Percentiles rank a stretch among this genome's conserved stretches.
Evolutionary conservation across 257 asterid species (phyloP).

Genomic region (Solanum stenotomum): DNA sequence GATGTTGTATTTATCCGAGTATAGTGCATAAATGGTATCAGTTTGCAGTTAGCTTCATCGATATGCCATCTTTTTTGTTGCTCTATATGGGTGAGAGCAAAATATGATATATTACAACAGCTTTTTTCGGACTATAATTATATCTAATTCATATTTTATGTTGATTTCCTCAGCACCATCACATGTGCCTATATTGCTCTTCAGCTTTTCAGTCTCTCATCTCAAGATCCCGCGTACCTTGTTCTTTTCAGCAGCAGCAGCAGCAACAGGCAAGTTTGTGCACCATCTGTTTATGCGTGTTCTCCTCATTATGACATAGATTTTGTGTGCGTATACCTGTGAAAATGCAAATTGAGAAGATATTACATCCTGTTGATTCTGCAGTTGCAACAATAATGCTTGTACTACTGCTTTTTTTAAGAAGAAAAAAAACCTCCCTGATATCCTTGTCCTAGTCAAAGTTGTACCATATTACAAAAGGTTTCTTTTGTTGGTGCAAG

Average conservation of each 20-base stretch:
- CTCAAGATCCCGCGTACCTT: conserved; percentile 46
- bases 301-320: not conserved
- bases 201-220: conserved; percentile 45
- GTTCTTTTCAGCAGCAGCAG: conserved; percentile 43
- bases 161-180: conserved; percentile 36
- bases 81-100: not conserved
- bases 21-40: no score
- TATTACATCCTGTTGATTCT: not conserved
- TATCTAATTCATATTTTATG: not conserved
- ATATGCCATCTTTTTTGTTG: not conserved
- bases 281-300: not conserved
- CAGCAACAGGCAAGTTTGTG: conserved; percentile 50
- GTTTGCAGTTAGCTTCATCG: no score
- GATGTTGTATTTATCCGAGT: no score
- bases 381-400: not conserved
- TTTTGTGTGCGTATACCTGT: not conserved
- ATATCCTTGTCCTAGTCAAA: not conserved
- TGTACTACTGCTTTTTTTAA: not conserved
- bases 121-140: not conserved
- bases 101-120: not conserved
- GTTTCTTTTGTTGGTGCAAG: not conserved
- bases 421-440: not conserved
- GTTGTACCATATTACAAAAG: not conserved
- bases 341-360: not conserved
- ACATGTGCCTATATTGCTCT: conserved; percentile 53